Evolutionary conservation across 164 flowering plant species (phyloP).

Genomic region (Berberis vulgaris): DNA sequence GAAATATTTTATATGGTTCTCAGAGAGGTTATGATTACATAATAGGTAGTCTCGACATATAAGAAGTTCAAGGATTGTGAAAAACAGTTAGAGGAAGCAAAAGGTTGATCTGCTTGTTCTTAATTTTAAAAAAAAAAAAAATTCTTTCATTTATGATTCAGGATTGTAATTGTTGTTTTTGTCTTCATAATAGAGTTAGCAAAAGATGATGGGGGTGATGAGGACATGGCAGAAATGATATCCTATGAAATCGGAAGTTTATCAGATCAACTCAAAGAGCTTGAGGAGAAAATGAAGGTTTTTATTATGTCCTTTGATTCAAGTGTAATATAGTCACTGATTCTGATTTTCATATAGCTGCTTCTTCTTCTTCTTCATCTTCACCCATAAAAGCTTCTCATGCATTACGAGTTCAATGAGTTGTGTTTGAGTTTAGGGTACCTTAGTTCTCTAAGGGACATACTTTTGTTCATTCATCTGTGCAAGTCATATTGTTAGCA

Average conservation of each 20-base stretch:
- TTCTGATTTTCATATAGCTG: too few relatives aligned
- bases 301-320: neutral
- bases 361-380: too few relatives aligned
- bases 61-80: slow-evolving; percentile 77
- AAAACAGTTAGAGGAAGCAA: slow-evolving; percentile 76
- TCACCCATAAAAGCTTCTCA: too few relatives aligned
- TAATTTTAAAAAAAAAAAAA: too few relatives aligned
- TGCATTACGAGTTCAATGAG: too few relatives aligned
- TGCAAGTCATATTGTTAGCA: too few relatives aligned
- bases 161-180: neutral
- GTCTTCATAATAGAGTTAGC: slow-evolving; percentile 49
- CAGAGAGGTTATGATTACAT: neutral
- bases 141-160: neutral
- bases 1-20: too few relatives aligned
- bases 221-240: slow-evolving; percentile 94
- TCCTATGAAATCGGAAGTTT: slow-evolving; percentile 57
- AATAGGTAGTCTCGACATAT: slow-evolving; percentile 66
- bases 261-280: slow-evolving; percentile 49
- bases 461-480: too few relatives aligned
- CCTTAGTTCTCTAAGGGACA: too few relatives aligned
- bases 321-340: too few relatives aligned
- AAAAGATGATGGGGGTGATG: slow-evolving; percentile 64
- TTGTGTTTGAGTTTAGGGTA: too few relatives aligned
- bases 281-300: slow-evolving; percentile 89
- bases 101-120: slow-evolving; percentile 37